Conservation (phyloP, 495 filamentous ascomycete species). For the Penicillium diatomitis region DNA sequence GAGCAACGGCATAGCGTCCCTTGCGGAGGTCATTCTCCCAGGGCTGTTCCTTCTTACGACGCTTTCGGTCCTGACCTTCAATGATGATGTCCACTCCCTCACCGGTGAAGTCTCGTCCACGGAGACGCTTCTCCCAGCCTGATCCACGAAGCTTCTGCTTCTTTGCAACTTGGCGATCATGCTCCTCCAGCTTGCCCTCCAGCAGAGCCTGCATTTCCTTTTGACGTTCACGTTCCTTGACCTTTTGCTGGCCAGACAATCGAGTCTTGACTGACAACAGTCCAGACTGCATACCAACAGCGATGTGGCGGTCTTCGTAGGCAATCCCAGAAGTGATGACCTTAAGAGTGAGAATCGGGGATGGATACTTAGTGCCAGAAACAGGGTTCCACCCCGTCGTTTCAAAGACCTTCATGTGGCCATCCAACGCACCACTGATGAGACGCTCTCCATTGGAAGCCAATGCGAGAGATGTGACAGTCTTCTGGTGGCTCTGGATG, state of each 20-base stretch:
- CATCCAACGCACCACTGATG: constrained; percentile 81
- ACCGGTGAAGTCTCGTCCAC: constrained; percentile 74
- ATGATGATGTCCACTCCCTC: constrained; percentile 85
- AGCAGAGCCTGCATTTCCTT: constrained; percentile 82
- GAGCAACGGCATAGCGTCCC: constrained; percentile 63
- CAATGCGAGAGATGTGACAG: constrained; percentile 73
- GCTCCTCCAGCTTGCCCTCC: constrained; percentile 63
- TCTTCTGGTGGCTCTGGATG: constrained; percentile 94
- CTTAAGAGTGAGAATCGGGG: constrained; percentile 73
- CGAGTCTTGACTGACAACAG: constrained; percentile 81
- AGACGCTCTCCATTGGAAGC: constrained; percentile 72
- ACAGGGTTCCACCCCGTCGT: constrained; percentile 88
- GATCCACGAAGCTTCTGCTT: constrained; percentile 57
- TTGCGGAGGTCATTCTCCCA: constrained; percentile 80
- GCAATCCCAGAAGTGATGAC: constrained; percentile 58
- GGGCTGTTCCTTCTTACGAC: constrained; percentile 49
- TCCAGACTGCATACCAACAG: constrained; percentile 88
- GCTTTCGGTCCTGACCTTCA: constrained; percentile 53
- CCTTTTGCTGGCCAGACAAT: constrained; percentile 72
- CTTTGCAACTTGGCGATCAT: constrained; percentile 55
- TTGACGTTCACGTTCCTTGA: constrained; percentile 63
- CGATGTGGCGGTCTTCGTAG: constrained; percentile 78
- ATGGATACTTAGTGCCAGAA: constrained; percentile 81
- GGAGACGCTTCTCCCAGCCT: constrained; percentile 57
- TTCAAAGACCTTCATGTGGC: constrained; percentile 94